Conservation (phyloP, 2,329 filamentous ascomycete genomes). For the Hirsutella thompsonii region DNA sequence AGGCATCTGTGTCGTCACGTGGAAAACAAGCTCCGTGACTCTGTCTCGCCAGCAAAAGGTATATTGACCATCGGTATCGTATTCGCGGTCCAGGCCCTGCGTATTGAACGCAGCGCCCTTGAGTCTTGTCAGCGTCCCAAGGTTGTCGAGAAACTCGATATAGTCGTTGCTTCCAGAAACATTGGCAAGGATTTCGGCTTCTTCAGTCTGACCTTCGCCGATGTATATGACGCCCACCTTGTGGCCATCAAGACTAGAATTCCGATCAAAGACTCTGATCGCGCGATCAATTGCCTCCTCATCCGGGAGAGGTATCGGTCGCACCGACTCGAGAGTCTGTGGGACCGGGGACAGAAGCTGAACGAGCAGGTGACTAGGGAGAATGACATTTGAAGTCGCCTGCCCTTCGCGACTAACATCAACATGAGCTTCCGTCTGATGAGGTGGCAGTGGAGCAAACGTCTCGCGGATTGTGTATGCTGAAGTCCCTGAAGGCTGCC, state of each 20-base stretch:
- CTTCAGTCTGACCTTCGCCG: conserved; percentile 70
- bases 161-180: conserved; percentile 80
- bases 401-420: conserved; percentile 37
- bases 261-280: conserved; percentile 72
- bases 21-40: conserved; percentile 90
- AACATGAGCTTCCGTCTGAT: conserved; percentile 36
- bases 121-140: conserved; percentile 72
- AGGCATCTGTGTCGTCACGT: conserved; percentile 95
- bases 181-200: conserved; percentile 78
- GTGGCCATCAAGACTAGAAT: conserved; percentile 83
- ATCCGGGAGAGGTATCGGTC: conserved; percentile 63
- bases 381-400: conserved; percentile 43
- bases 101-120: conserved; percentile 83
- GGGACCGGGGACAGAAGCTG: conserved; percentile 54
- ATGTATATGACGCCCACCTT: conserved; percentile 94
- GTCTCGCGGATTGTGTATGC: conserved; percentile 46
- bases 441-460: conserved; percentile 43
- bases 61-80: conserved; percentile 71
- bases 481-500: conserved; percentile 57
- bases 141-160: conserved; percentile 65
- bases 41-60: conserved; percentile 92
- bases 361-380: conserved; percentile 64
- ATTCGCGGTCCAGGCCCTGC: conserved; percentile 71
- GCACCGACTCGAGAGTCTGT: conserved; percentile 42
- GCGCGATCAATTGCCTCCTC: conserved; percentile 60